Percentiles rank a stretch among this genome's conserved stretches.
Evolutionary conservation across 2,329 filamentous ascomycete genomes (phyloP).

Genomic region (Paecilomyces sp.): DNA sequence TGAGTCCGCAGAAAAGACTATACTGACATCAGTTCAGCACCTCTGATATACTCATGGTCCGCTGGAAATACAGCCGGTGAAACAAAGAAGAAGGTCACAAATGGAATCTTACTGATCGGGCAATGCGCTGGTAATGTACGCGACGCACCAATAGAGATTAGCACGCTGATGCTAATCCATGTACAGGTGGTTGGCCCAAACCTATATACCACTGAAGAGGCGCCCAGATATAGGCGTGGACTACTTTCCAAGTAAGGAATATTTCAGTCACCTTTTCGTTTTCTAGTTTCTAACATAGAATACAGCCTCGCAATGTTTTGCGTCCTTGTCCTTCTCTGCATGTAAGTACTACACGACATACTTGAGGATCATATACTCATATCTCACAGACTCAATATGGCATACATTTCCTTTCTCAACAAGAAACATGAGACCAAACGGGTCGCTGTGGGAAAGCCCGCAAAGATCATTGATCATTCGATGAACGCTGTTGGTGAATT

Average conservation of each 20-base stretch:
- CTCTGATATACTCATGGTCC: slow-evolving; percentile 66
- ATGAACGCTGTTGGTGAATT: slow-evolving; percentile 41
- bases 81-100: slow-evolving; percentile 62
- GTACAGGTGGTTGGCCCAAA: not conserved
- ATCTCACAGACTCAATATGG: slow-evolving; percentile 25
- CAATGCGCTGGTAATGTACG: not conserved
- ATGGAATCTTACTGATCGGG: slow-evolving; percentile 56
- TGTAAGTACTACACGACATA: slow-evolving; percentile 16
- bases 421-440: slow-evolving; percentile 47
- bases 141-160: no score
- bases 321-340: slow-evolving; percentile 47
- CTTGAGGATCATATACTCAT: not conserved
- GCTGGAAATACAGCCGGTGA: slow-evolving; percentile 57
- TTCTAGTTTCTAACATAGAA: not conserved
- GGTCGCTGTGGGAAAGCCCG: slow-evolving; percentile 53
- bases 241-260: not conserved
- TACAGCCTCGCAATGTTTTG: slow-evolving; percentile 51
- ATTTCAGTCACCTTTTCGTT: not conserved
- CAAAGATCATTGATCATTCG: slow-evolving; percentile 51
- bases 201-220: not conserved
- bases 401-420: slow-evolving; percentile 50
- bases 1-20: not conserved
- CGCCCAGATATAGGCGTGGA: not conserved
- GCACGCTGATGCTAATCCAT: not conserved
- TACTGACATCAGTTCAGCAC: slow-evolving; percentile 36